A percentile compares a stretch with the other conserved stretches of the same genome.
Evolutionary conservation across 768 basidiomycete species (phyloP).

Genomic region (Rhodotorula babjevae): DNA sequence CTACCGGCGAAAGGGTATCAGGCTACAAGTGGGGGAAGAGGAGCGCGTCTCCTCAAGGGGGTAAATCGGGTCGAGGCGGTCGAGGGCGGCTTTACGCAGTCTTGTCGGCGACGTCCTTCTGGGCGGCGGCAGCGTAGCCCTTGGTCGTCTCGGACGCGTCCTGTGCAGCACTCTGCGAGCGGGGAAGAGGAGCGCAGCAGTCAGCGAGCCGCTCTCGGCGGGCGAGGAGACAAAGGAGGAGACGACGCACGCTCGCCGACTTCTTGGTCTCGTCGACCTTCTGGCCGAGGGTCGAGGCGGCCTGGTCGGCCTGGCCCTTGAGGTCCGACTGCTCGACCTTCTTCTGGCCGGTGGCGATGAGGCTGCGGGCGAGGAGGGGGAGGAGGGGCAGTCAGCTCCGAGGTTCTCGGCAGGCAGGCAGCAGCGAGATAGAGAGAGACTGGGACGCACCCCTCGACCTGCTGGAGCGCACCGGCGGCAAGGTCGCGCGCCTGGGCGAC

Average conservation of each 20-base stretch:
- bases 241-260: neutral
- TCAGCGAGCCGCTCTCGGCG: too few relatives aligned
- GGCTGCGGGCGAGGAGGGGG: neutral
- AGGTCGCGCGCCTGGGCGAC: conserved; percentile 28
- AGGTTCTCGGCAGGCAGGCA: neutral
- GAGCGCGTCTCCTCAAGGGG: too few relatives aligned
- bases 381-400: neutral
- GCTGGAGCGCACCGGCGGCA: conserved; percentile 11
- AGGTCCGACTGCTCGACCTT: conserved; percentile 32
- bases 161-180: neutral
- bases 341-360: conserved; percentile 23
- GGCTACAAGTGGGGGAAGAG: neutral
- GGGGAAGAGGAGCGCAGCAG: too few relatives aligned
- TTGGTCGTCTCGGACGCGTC: conserved; percentile 7
- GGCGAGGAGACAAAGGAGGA: neutral
- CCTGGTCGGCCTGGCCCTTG: conserved; percentile 18
- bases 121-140: conserved; percentile 14
- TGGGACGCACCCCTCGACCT: conserved; percentile 10
- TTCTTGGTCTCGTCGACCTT: conserved; percentile 3
- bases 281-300: conserved; percentile 8
- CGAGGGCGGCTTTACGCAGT: neutral
- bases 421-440: too few relatives aligned
- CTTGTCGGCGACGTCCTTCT: conserved; percentile 3
- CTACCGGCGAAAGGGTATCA: neutral
- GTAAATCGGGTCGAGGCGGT: neutral